phyloP scores from a whole-genome alignment of 352 stramenopile genomes.

The Discostella stelligera region DNA sequence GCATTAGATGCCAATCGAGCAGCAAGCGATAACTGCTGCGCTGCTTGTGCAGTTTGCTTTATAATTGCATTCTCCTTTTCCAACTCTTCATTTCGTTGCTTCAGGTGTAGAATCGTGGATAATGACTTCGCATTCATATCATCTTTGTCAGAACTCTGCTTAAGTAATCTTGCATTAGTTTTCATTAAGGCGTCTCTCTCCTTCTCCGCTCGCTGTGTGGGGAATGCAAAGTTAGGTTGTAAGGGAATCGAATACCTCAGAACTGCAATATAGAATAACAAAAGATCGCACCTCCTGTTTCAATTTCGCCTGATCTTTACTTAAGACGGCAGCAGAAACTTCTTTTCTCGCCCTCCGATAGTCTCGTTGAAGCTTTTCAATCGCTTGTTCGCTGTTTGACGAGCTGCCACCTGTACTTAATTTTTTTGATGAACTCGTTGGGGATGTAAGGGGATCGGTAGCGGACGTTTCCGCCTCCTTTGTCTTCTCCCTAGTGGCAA shows the following conservation, averaged over 20 bases:
- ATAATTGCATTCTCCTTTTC: conserved; percentile 69
- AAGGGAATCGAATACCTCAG: conserved; percentile 8
- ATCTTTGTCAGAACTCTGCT: conserved; percentile 79
- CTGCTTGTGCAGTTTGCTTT: conserved; percentile 69
- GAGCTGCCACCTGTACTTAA: conserved; percentile 13
- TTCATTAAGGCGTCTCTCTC: conserved; percentile 68
- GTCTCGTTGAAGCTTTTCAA: conserved; percentile 68
- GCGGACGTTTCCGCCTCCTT: conserved; percentile 21
- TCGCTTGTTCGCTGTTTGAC: conserved; percentile 13
- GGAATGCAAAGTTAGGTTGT: conserved; percentile 2
- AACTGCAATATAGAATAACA: conserved; percentile 1
- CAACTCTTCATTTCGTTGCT: conserved; percentile 72
- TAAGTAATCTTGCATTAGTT: conserved; percentile 70
- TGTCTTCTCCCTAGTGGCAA: conserved; percentile 38
- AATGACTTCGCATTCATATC: conserved; percentile 82
- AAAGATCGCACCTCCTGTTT: conserved; percentile 65
- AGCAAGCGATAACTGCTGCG: conserved; percentile 69
- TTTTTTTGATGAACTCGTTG: conserved; percentile 22
- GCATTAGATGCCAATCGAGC: conserved; percentile 74
- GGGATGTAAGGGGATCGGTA: conserved; percentile 21
- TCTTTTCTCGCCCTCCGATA: conserved; percentile 71
- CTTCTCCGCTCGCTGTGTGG: conserved; percentile 56
- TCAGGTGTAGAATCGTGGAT: conserved; percentile 80
- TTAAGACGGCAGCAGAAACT: conserved; percentile 59
- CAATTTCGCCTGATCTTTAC: conserved; percentile 70